Base-by-base conservation (phyloP, 1,284 basidiomycete genomes). In the Psilocybe mexicana region DNA sequence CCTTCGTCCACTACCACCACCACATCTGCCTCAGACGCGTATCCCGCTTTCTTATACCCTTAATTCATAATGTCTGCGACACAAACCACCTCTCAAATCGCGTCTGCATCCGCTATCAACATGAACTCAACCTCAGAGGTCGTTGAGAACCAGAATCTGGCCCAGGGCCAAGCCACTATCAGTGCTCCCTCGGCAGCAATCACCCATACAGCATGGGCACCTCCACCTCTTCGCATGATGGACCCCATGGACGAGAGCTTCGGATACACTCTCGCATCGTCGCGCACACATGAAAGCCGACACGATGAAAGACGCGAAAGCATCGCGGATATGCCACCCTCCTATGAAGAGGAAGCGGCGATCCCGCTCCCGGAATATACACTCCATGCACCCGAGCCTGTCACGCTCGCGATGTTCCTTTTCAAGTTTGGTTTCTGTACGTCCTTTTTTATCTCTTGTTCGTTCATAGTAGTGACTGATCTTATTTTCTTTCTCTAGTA, bases 351-450 rank as follows among this genome's bases (percentile, higher is more conserved):
- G 52, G 67, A 68, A 40, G 58, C 67, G 26, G 67, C 60, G 25
- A 62, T 67, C 18, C 59, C 65, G 44, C 63, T 70, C 6, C 70
- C 69, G 1, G 65, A 52, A 40, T 73, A 71, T 59, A 64, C 69
- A 10, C 54, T 64, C 2, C 60, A 66, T 50, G 67, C 65, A 14
- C 66, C 65, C 33, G 75, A 77, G 66, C 76, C 75, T 25, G 60
- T 69, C 1, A 78, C 76, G 44, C 74, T 78, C 51, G 75, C 75
- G 1, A 75, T 74, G 73, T 76, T 70, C 62, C 69, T 78, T 14
- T 78, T 78, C 70, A 74, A 75, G 64, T 77, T 77, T 58, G 74
- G 76, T 28, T 76, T 78, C 61, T 55, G 76, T 77, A 57, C 57
- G 76, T 56, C 40, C 18, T 35, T 42, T 54, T 3, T 45, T 30